Evolutionary conservation across 495 filamentous ascomycete genomes (phyloP), one percentile per base, ranked within the genome.

Genomic region (Lasiosphaeria hispida): DNA sequence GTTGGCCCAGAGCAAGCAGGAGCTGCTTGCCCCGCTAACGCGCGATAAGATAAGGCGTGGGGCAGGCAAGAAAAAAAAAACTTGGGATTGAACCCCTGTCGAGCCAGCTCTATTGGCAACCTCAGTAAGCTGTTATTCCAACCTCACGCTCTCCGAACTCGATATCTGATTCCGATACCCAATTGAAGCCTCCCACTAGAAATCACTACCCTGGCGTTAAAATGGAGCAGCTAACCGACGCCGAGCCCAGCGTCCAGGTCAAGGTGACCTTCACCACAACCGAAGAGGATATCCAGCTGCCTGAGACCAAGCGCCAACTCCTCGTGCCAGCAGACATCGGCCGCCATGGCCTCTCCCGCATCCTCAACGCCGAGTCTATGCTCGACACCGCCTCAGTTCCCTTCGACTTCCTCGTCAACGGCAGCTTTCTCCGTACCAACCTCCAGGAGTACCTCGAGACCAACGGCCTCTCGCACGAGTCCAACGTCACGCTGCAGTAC

Each of bases 351-450:
- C 85, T 98, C 15, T 97, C 93, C 1, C 88, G 89, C 34, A 83
- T 98, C 60, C 88, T 97, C 59, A 98, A 98, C 75, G 92, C 89
- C 61, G 78, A 80, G 67, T 79, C 77, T 14, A 87, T 97, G 65
- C 84, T 97, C 56, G 76, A 86, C 58, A 89, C 85, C 35, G 77
- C 86, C 86, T 88, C 93, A 11, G 83, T 96, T 38, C 94, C 94
- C 30, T 91, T 98, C 75, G 95, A 98, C 71, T 97, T 98, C 79
- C 81, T 98, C 59, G 84, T 95, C 72, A 90, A 92, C 65, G 94
- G 95, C 64, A 84, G 86, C 61, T 96, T 95, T 73, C 83, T 98
- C 23, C 87, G 90, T 40, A 88, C 90, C 23, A 90, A 87, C 35
- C 82, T 98, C 61, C 91, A 96, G 66, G 86, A 95, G 64, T 96